Conservation (phyloP, 352 stramenopile species). For the Pythium dissimile region DNA sequence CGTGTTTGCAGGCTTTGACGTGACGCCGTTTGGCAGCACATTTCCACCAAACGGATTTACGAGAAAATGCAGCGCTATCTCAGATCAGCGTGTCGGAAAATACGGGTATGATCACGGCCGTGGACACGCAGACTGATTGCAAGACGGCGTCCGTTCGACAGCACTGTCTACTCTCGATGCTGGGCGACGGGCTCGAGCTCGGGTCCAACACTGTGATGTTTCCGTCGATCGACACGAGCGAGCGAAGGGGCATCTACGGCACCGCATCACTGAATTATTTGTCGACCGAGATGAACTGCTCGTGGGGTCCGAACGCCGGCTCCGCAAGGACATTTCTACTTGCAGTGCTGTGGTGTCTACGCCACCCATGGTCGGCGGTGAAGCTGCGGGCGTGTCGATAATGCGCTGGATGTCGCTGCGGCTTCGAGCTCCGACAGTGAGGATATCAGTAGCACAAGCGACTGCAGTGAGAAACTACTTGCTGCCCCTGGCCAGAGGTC, state of each 20-base stretch:
- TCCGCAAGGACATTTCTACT: not conserved
- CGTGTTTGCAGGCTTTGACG: no score
- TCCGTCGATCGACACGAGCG: not conserved
- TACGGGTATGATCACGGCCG: constrained; percentile 3
- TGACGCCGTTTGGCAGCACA: no score
- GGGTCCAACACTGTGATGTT: constrained; percentile 3
- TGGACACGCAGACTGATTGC: not conserved
- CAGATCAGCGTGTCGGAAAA: not conserved
- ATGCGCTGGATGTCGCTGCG: not conserved
- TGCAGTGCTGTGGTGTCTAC: not conserved
- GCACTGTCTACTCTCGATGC: not conserved
- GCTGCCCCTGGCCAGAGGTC: not conserved
- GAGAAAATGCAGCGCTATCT: no score
- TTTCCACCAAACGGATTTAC: no score
- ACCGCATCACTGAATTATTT: not conserved
- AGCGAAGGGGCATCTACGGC: not conserved
- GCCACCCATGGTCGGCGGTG: not conserved
- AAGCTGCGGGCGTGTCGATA: not conserved
- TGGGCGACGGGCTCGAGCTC: not conserved
- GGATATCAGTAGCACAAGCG: not conserved
- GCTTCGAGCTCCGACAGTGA: not conserved
- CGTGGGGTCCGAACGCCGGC: not conserved
- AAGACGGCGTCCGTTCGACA: not conserved
- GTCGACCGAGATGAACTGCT: not conserved
- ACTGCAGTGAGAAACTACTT: not conserved